A percentile compares a stretch with the other conserved stretches of the same genome.
Evolutionary conservation across 2,329 filamentous ascomycete genomes (phyloP).

Genomic region (Tolypocladium inflatum): DNA sequence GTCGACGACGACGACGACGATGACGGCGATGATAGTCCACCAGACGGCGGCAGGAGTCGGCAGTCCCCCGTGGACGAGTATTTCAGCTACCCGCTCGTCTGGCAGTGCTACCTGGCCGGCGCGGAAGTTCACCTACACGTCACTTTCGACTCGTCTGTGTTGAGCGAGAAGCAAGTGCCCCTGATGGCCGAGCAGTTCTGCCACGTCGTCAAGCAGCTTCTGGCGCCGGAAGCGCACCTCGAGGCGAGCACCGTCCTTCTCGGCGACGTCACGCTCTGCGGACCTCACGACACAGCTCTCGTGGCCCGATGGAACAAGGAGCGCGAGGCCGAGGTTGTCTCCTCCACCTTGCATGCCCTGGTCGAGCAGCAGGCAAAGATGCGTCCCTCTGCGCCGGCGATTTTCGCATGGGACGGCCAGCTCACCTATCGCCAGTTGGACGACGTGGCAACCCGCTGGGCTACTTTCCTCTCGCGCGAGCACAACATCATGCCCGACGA

Average conservation of each 20-base stretch:
- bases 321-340: too few species aligned
- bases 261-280: background rate
- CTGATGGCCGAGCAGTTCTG: background rate
- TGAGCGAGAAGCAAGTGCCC: background rate
- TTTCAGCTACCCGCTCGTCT: conserved; percentile 4
- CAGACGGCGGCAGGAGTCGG: too few species aligned
- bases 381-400: conserved; percentile 22
- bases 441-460: conserved; percentile 24
- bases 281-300: background rate
- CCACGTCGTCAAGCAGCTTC: background rate
- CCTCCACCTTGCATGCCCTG: background rate
- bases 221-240: background rate
- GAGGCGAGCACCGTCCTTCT: background rate
- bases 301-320: background rate
- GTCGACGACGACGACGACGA: background rate
- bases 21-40: too few species aligned
- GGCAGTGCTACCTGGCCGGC: background rate
- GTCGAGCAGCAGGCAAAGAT: conserved; percentile 17
- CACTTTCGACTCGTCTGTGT: background rate
- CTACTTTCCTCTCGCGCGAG: conserved; percentile 12
- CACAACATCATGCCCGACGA: conserved; percentile 12
- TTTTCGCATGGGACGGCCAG: conserved; percentile 33
- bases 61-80: background rate
- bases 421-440: conserved; percentile 31
- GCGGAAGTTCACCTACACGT: background rate